Evolutionary conservation across 2,329 filamentous ascomycete species (phyloP).

Genomic region (Xenoacremonium recifei): DNA sequence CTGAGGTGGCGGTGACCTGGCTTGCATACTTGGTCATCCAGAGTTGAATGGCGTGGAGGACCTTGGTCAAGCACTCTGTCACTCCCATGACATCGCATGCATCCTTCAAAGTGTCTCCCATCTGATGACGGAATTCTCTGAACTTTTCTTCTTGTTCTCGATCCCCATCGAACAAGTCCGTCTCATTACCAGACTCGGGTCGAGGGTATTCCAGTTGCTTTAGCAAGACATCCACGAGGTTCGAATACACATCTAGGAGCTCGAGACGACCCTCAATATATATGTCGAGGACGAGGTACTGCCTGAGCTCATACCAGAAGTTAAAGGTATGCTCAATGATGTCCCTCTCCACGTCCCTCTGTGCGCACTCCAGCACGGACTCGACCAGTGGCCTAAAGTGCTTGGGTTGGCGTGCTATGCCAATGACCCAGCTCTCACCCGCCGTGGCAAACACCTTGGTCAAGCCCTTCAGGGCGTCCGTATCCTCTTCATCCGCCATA

Average conservation of each 20-base stretch:
- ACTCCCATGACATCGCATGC: slow-evolving; percentile 95
- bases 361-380: slow-evolving; percentile 86
- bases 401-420: slow-evolving; percentile 79
- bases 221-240: slow-evolving; percentile 90
- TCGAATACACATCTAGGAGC: slow-evolving; percentile 79
- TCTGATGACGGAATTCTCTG: slow-evolving; percentile 90
- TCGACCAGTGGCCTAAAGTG: slow-evolving; percentile 87
- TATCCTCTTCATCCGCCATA: slow-evolving; percentile 76
- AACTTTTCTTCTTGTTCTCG: slow-evolving; percentile 96
- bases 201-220: slow-evolving; percentile 84
- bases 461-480: slow-evolving; percentile 81
- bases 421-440: slow-evolving; percentile 89
- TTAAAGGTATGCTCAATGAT: slow-evolving; percentile 91
- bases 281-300: slow-evolving; percentile 86
- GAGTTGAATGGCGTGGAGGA: slow-evolving; percentile 78
- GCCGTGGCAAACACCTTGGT: slow-evolving; percentile 91
- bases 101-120: slow-evolving; percentile 97
- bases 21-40: slow-evolving; percentile 85
- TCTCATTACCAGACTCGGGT: slow-evolving; percentile 69
- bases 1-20: slow-evolving; percentile 69
- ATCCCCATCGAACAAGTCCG: slow-evolving; percentile 92
- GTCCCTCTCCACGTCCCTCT: slow-evolving; percentile 83
- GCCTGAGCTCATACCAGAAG: slow-evolving; percentile 99
- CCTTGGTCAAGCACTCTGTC: slow-evolving; percentile 85
- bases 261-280: slow-evolving; percentile 80